A percentile compares a stretch with the other conserved stretches of the same genome.
Evolutionary conservation across 2,329 filamentous ascomycete genomes (phyloP).

Genomic region (Bertia moriformis): DNA sequence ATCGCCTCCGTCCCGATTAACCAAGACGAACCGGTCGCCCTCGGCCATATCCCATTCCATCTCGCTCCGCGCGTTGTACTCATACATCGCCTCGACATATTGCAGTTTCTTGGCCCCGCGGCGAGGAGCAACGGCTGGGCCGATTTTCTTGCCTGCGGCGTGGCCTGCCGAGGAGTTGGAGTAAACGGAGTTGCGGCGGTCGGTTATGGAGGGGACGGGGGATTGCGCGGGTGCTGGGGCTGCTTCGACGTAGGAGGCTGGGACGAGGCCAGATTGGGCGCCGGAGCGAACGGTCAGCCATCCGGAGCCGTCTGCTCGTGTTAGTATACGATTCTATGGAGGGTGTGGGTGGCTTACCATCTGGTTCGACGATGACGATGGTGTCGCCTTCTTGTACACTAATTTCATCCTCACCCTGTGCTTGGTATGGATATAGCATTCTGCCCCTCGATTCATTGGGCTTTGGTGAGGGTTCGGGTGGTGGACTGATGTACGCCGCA

Average conservation of each 20-base stretch:
- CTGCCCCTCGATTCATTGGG: slow-evolving; percentile 54
- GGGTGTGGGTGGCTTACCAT: slow-evolving; percentile 60
- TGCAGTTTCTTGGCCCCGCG: slow-evolving; percentile 85
- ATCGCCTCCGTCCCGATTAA: slow-evolving; percentile 77
- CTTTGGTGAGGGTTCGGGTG: slow-evolving; percentile 32
- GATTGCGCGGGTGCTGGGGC: slow-evolving; percentile 28
- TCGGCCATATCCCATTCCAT: slow-evolving; percentile 80
- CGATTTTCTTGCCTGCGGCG: slow-evolving; percentile 15
- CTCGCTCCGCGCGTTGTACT: slow-evolving; percentile 74
- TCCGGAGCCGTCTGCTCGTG: slow-evolving; percentile 61
- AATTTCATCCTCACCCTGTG: slow-evolving; percentile 67
- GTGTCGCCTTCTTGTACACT: slow-evolving; percentile 67
- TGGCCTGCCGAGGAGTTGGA: slow-evolving; percentile 56
- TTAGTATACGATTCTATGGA: slow-evolving; percentile 2
- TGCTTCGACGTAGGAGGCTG: slow-evolving; percentile 69
- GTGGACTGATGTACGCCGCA: slow-evolving; percentile 58
- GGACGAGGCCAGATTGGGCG: slow-evolving; percentile 70
- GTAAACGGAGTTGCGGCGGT: slow-evolving; percentile 60
- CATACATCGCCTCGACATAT: slow-evolving; percentile 86
- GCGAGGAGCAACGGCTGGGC: slow-evolving; percentile 65
- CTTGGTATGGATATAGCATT: slow-evolving; percentile 82
- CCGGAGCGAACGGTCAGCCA: slow-evolving; percentile 76
- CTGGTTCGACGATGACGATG: slow-evolving; percentile 65
- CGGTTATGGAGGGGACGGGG: slow-evolving; percentile 19
- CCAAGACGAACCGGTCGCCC: slow-evolving; percentile 80